Base-by-base conservation (phyloP, 495 filamentous ascomycete species). In the Glutinoglossum americanum region DNA sequence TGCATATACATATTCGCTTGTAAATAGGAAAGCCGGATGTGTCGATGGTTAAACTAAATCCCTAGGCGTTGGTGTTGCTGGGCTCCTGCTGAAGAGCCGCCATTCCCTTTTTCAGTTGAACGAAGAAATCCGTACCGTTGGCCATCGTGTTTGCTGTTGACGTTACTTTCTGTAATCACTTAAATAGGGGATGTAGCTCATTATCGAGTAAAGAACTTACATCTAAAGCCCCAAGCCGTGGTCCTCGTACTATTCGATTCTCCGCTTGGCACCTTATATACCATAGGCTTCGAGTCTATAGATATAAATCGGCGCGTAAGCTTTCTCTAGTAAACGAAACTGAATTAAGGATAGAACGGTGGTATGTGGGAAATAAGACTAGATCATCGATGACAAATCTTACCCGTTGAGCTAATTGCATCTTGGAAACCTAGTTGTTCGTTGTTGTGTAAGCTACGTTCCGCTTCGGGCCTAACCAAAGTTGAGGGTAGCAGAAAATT, bases 81-180 rank as follows among this genome's bases (percentile, higher is more conserved):
- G 25, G 3, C 4, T 17, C 25, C 23, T 58, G 56, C 49, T 70
- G 73, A 41, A 76, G 57, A 10, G 66, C 53, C 10, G 73, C 67
- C 4, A 77, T 62, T 57, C 76, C 73, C 62, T 76, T 77, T 6
- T 73, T 70, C 19, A 78, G 69, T 59, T 77, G 75, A 55, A 74
- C 61, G 58, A 74, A 76, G 63, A 78, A 77, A 49, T 78, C 75
- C 63, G 74, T 76, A 10, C 74, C 73, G 57, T 70, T 76, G 8
- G 69, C 72, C 75, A 77, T 78, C 5, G 66, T 68, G 57, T 76
- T 76, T 27, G 73, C 75, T 78, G 37, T 57, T 60, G 26, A 49
- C 19, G 17, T 15, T 59, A 17, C 57, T 32, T 21, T 17, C 33
- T 15, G 26, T 21, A 10, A 7, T 60, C 7, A 19, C 58, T n/a